Evolutionary conservation across 345 rosid genomes (phyloP).

Genomic region (Reutealis trisperma): DNA sequence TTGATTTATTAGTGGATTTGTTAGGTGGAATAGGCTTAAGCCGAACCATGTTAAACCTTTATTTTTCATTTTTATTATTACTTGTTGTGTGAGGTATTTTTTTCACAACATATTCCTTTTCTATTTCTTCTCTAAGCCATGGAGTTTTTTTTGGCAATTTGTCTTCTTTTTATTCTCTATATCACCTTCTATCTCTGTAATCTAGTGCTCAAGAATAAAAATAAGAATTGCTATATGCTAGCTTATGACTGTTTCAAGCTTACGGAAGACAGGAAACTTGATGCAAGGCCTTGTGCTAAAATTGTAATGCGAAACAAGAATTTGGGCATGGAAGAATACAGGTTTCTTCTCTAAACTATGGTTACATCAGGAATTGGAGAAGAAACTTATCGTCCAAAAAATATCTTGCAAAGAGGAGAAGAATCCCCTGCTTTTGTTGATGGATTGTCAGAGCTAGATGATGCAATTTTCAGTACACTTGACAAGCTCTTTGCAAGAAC

Average conservation of each 20-base stretch:
- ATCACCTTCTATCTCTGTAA: neutral
- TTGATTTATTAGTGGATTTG: no score
- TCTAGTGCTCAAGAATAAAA: neutral
- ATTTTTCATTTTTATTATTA: no score
- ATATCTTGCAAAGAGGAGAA: constrained; percentile 30
- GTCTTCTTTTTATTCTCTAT: neutral
- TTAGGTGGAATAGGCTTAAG: no score
- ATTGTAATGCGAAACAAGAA: constrained; percentile 15
- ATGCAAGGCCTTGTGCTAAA: neutral
- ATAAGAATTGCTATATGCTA: constrained; percentile 20
- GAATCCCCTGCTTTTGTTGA: constrained; percentile 17
- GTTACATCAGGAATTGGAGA: constrained; percentile 31
- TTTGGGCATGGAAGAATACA: constrained; percentile 17
- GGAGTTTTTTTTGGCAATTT: constrained; percentile 3
- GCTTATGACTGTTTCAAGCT: constrained; percentile 26
- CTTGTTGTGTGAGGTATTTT: no score
- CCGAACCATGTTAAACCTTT: no score
- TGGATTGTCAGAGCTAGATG: constrained; percentile 25
- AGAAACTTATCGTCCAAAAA: constrained; percentile 18
- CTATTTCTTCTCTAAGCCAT: neutral
- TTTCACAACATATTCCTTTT: no score
- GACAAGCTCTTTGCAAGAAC: constrained; percentile 29
- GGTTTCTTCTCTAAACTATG: constrained; percentile 20
- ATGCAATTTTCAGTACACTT: constrained; percentile 15
- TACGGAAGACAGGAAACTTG: constrained; percentile 19